Evolutionary conservation across 2,329 filamentous ascomycete species (phyloP), one percentile per base, ranked within the genome.

Genomic region (Colletotrichum eleusines): DNA sequence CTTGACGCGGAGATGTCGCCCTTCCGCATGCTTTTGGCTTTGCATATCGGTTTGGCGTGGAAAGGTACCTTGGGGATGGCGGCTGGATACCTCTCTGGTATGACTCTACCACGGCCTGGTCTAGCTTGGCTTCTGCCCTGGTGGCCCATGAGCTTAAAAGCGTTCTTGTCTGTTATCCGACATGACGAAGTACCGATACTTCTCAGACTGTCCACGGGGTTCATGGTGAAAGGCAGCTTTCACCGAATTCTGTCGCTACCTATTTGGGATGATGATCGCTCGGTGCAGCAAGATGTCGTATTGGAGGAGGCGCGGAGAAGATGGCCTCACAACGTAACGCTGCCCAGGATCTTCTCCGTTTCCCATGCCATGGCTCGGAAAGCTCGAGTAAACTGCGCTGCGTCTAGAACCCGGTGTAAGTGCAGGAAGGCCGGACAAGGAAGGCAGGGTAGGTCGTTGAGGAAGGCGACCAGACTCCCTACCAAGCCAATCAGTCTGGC

Each of bases 1-100:
- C 53, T 63, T 71, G 58, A 51, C 69, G 58, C 59, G 59, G 64
- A 71, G 65, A 69, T 59, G 44, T 33, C 68, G 68, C 14, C 63
- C 53, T 69, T 35, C 58, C 58, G 35, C 38, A 63, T 55, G 23
- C 40, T 42, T 20, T 35, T 50, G 40, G 40, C 26, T 33, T 66
- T 61, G 57, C 63, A 38, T 66, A 54, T 26, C 23, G 55, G 26
- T 33, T 61, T 67, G 40, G 55, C 26, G 33, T 35, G 55, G 44
- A 40, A 53, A 23, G 28, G 38, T 48, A 38, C 31, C 31, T 33
- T 33, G 31, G 46, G 44, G 54, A 48, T 42, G n/a, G 35, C 33
- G 35, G 59, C 33, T 53, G 42, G 33, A 63, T 54, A 50, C 38
- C 14, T 16, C 57, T 57, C 57, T 63, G 50, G 62, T 46, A 48